These are phyloP conservation scores for Trebouxia sp. DNA, from an alignment of 139 green algal genomes.

Conservation along the genomic window DNA sequence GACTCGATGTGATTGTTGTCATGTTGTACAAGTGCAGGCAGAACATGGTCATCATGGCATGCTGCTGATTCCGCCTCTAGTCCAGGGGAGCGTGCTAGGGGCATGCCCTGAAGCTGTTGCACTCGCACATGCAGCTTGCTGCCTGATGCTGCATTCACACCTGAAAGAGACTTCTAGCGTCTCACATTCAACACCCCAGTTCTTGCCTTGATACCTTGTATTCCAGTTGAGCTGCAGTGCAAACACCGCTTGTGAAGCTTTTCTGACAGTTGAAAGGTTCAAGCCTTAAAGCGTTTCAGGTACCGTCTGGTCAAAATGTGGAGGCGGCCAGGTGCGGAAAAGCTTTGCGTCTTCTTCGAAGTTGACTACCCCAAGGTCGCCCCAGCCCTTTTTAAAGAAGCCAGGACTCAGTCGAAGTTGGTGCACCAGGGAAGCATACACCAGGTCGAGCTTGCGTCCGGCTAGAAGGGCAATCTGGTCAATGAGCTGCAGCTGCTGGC, in stretches of 20 bases:
- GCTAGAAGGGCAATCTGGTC: conserved; percentile 18
- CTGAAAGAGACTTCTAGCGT: conserved; percentile 10
- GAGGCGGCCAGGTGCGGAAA: conserved; percentile 44
- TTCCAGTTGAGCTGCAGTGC: conserved; percentile 23
- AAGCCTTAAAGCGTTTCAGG: neutral
- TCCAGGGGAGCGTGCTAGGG: too few species aligned
- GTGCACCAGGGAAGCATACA: conserved; percentile 13
- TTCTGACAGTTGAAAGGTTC: neutral
- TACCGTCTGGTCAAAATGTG: conserved; percentile 41
- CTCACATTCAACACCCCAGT: neutral
- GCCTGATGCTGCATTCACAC: neutral
- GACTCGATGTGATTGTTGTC: too few species aligned
- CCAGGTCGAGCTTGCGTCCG: conserved; percentile 21
- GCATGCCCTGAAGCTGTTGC: too few species aligned
- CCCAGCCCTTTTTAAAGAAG: conserved; percentile 47
- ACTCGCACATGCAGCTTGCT: too few species aligned
- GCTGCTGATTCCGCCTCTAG: too few species aligned
- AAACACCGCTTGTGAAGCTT: neutral
- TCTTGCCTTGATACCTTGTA: neutral
- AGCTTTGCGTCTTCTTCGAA: conserved; percentile 43
- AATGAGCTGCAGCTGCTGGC: conserved; percentile 3
- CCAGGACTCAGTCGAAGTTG: conserved; percentile 15
- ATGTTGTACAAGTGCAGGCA: too few species aligned
- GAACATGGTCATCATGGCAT: too few species aligned
- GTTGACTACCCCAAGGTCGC: conserved; percentile 45